Conservation (phyloP, 2,329 filamentous ascomycete species). For the Fusarium camptoceras region DNA sequence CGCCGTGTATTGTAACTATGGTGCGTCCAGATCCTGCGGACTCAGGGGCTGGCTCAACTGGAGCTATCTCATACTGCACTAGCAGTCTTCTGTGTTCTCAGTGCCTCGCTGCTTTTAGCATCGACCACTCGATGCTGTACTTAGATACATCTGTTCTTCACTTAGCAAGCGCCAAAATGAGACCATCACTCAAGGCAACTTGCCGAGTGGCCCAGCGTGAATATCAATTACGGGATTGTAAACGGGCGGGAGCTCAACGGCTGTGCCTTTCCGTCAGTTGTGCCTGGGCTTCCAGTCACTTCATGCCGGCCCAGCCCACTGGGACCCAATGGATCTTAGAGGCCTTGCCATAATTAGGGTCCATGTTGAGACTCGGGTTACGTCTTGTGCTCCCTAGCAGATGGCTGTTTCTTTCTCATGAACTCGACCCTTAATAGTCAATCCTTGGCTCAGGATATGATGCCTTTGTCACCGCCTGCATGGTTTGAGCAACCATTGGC, state of each 20-base stretch:
- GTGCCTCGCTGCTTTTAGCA: constrained; percentile 4
- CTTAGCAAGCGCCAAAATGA: not conserved
- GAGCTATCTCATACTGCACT: not conserved
- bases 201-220: constrained; percentile 14
- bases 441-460: not conserved
- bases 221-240: not conserved
- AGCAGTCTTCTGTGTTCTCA: constrained; percentile 2
- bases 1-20: not conserved
- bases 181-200: constrained; percentile 6
- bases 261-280: constrained; percentile 24
- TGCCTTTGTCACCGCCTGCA: constrained; percentile 9
- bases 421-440: not conserved
- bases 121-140: not conserved
- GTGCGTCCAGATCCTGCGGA: constrained; percentile 19
- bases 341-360: not conserved
- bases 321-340: constrained; percentile 28
- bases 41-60: constrained; percentile 12
- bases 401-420: not conserved
- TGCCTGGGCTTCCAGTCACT: constrained; percentile 1
- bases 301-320: constrained; percentile 10
- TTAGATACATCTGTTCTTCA: not conserved
- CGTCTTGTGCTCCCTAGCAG: not conserved
- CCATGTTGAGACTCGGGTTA: constrained; percentile 4
- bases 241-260: constrained; percentile 1
- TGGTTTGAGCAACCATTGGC: constrained; percentile 6